A percentile compares a stretch with the other conserved stretches of the same genome.
phyloP scores from a whole-genome alignment of 768 basidiomycete species.

The Cantharellus anzutake region DNA sequence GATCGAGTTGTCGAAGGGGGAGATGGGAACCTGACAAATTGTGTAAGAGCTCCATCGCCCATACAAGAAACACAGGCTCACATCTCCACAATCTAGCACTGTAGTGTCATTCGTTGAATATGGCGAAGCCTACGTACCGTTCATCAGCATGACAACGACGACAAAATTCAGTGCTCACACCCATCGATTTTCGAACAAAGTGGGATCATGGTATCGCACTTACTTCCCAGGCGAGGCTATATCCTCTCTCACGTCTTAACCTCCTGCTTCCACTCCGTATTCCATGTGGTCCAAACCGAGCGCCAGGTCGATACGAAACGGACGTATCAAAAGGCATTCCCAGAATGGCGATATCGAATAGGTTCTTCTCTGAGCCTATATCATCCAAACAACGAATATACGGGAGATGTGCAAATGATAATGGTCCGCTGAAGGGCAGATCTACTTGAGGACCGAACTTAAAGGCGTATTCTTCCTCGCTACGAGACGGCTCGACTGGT shows the following conservation, averaged over 20 bases:
- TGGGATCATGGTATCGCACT: no score
- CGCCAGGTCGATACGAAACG: conserved; percentile 62
- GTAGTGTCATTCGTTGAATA: conserved; percentile 30
- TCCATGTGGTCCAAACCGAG: conserved; percentile 73
- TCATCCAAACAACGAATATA: conserved; percentile 55
- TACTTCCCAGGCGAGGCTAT: conserved; percentile 51
- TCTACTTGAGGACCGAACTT: conserved; percentile 65
- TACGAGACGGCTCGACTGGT: no score
- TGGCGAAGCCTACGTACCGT: no score
- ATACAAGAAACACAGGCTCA: conserved; percentile 30
- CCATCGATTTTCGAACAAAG: no score
- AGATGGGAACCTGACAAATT: conserved; percentile 32
- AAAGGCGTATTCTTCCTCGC: conserved; percentile 37
- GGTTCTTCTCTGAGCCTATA: conserved; percentile 4
- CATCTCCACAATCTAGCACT: conserved; percentile 74
- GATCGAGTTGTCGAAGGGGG: conserved; percentile 62
- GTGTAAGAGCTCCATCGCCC: background rate
- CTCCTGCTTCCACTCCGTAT: conserved; percentile 65
- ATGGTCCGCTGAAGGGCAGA: conserved; percentile 58
- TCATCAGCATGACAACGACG: no score
- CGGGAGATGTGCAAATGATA: conserved; percentile 67
- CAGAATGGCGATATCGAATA: conserved; percentile 60
- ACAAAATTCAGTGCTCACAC: no score
- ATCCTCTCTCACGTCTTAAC: conserved; percentile 42
- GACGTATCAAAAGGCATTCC: conserved; percentile 68